These are phyloP conservation scores for Talaromyces atroroseus DNA, from an alignment of 2,329 filamentous ascomycete genomes.

Conservation along the genomic window DNA sequence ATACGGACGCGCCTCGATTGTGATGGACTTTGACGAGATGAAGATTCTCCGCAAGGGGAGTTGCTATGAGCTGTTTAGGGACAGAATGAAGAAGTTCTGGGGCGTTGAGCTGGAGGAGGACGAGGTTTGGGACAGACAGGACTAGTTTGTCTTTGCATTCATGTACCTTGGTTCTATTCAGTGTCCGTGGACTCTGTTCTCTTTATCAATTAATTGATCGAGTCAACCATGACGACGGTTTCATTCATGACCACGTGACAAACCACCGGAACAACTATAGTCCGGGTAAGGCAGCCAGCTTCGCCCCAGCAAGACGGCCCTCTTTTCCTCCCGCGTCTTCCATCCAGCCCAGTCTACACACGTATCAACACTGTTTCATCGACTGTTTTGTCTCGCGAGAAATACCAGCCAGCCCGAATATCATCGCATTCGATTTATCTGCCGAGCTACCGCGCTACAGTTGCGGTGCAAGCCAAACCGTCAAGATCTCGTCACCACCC, in stretches of 20 bases:
- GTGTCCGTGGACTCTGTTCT: too few species aligned
- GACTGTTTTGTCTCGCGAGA: background rate
- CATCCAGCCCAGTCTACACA: background rate
- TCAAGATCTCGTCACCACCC: background rate
- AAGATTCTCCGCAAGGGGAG: conserved; percentile 24
- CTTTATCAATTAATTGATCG: too few species aligned
- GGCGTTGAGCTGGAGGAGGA: background rate
- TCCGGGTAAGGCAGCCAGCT: background rate
- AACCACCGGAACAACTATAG: background rate
- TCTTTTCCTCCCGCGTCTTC: too few species aligned
- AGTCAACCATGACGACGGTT: too few species aligned
- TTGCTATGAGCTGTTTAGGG: conserved; percentile 18
- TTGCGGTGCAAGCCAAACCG: background rate
- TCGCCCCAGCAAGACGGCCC: too few species aligned
- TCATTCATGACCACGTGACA: background rate
- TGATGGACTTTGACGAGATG: conserved; percentile 23
- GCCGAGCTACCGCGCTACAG: background rate
- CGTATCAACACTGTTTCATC: background rate
- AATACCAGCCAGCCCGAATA: background rate
- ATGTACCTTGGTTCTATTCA: too few species aligned
- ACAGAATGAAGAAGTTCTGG: background rate
- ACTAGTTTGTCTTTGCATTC: background rate
- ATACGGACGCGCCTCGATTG: conserved; percentile 24
- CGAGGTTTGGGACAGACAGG: background rate
- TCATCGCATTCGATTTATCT: too few species aligned